Base-by-base conservation (phyloP, 495 filamentous ascomycete genomes). In the Glarea lozoyensis region DNA sequence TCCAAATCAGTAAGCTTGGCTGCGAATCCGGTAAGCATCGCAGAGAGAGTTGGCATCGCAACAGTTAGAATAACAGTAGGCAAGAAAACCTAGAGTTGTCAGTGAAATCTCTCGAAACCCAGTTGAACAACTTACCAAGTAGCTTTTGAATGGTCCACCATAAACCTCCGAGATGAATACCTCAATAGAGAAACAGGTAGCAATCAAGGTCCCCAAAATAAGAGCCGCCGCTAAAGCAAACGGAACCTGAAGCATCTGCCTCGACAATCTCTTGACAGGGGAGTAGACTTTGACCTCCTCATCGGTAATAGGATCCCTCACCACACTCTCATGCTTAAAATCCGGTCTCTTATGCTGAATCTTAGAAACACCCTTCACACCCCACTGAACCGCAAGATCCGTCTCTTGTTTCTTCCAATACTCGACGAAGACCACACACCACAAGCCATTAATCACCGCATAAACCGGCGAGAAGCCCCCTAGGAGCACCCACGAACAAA, bases 111-210 rank as follows among this genome's bases (percentile, higher is more conserved):
- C 9, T 24, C 10, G 17, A 38, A 60, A n/a, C 17, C 10, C 3
- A 27, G n/a, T 2, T 13, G 13, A 22, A 20, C 9, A 11, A 38
- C 53, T 46, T 62, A 94, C 88, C 64, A 98, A 59, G 42, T 90
- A 76, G 17, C 69, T 68, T 63, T 98, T 94, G 39, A 93, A 75
- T 0, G 92, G 92, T 0, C 92, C 92, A 46, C 80, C 80, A 58
- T 98, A 98, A 25, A 98, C 76, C 62, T 98, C 88, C 0, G 82
- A 85, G 45, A 98, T 84, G 62, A 97, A 95, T 34, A 98, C 86
- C 59, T 98, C 92, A 58, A 98, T 94, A 0, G 79, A 79, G 61
- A 97, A 97, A 56, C 88, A 93, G 18, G 78, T 79, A 0, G 81
- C 81, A 54, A 95, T 95, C 37, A 97, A 69, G 2, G 76, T 73